Conservation (phyloP, 495 filamentous ascomycete species). For the Penicillium desertorum region DNA sequence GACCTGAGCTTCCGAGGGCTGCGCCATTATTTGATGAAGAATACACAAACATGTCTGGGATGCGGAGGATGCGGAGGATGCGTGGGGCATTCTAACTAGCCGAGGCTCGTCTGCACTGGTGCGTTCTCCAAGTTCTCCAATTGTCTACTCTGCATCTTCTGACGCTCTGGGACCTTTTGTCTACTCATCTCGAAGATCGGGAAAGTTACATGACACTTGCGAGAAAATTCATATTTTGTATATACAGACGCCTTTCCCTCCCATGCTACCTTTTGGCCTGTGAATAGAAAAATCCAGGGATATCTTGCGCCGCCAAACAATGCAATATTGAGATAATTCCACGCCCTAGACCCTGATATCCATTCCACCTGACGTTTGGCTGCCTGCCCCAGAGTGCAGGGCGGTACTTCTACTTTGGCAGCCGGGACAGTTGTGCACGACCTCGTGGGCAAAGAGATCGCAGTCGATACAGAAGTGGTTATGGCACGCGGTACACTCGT, state of each 20-base stretch:
- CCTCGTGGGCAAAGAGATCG: constrained; percentile 90
- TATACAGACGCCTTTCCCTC: background rate
- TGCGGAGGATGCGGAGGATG: constrained; percentile 12
- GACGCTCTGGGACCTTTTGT: background rate
- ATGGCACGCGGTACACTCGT: constrained; percentile 78
- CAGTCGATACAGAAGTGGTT: constrained; percentile 98
- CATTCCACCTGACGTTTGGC: constrained; percentile 27
- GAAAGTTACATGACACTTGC: background rate
- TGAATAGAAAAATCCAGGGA: constrained; percentile 1
- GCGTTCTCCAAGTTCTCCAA: background rate
- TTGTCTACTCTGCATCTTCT: background rate
- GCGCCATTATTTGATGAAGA: constrained; percentile 12
- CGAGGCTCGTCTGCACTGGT: background rate
- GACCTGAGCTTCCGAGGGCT: background rate
- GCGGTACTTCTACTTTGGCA: constrained; percentile 64
- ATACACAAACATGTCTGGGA: background rate
- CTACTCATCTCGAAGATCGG: background rate
- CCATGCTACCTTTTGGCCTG: background rate
- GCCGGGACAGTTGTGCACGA: constrained; percentile 92
- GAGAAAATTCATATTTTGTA: background rate
- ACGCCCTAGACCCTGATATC: constrained; percentile 30
- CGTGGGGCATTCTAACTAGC: constrained; percentile 10
- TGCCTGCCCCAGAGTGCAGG: background rate
- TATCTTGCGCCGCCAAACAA: constrained; percentile 20
- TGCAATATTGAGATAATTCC: constrained; percentile 18